Base-by-base conservation (phyloP, 805 yeast genomes). In the Candida tammaniensis region DNA sequence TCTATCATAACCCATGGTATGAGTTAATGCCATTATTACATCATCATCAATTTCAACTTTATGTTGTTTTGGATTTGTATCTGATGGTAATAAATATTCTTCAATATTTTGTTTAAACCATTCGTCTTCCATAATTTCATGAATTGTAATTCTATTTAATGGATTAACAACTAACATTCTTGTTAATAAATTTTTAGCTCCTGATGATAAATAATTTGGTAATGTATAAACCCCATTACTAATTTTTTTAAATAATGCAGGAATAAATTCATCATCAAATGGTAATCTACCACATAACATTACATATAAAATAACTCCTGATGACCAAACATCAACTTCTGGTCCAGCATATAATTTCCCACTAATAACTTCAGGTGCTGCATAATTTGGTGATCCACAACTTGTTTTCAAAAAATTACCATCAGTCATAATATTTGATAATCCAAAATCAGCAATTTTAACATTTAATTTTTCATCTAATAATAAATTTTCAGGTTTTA, bases 311-410 rank as follows among this genome's bases (percentile, higher is more conserved):
- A 91, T 88, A 24, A 91, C 97, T 51, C 98, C 98, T 54, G 95
- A 85, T 0, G 95, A 84, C 98, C 98, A 89, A 36, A 89, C 96
- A 59, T 89, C 98, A 30, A 91, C 97, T 61, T 91, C 97, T 3
- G 98, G 97, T 7, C 98, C 98, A 2, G 97, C 98, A 50, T 89
- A 91, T 35, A 91, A 70, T 56, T 91, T 87, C 22, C 97, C 97
- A 42, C 89, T 79, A 38, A 89, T 89, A 18, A 89, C 97, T 61
- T 89, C 98, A 1, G 98, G 98, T 0, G 98, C 97, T 5, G 98
- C 97, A 59, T 89, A 89, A 55, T 91, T 91, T 36, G 98, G 98
- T 6, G 95, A 83, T 4, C 98, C 98, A 65, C 98, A 91, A 48
- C 89, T 80, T 2, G 98, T 89, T 55, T 89, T 91, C 53, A 89